A percentile compares a stretch with the other conserved stretches of the same genome.
Evolutionary conservation across 805 yeast species (phyloP).

Genomic region (Ogataea ganodermae): DNA sequence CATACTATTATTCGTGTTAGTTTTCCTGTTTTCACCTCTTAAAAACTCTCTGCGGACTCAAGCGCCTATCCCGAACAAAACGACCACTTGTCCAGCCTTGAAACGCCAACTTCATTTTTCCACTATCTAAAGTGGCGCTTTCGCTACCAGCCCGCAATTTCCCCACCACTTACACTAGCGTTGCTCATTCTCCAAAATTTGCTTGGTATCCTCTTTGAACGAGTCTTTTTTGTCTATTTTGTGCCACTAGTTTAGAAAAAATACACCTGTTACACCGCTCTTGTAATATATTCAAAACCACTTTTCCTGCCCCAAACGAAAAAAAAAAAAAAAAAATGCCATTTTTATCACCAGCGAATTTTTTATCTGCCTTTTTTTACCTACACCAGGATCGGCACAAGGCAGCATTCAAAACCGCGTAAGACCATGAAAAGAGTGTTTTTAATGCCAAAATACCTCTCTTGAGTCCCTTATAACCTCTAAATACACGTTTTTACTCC

Average conservation of each 20-base stretch:
- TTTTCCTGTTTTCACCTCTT: not conserved
- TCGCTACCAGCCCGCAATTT: not conserved
- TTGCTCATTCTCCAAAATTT: conserved; percentile 15
- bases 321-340: conserved; percentile 8
- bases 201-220: not conserved
- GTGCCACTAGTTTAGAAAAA: not conserved
- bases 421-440: not conserved
- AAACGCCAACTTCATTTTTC: not conserved
- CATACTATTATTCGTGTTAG: conserved; percentile 1
- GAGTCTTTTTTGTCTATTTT: conserved; percentile 1
- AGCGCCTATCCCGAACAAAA: conserved; percentile 6
- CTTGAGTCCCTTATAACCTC: no score
- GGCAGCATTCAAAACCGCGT: not conserved
- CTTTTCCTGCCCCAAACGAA: conserved; percentile 8
- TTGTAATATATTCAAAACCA: conserved; percentile 1
- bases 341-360: conserved; percentile 6
- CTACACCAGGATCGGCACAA: conserved; percentile 1
- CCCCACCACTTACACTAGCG: conserved; percentile 9
- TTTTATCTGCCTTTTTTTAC: conserved; percentile 4
- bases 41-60: not conserved
- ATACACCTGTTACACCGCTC: conserved; percentile 4
- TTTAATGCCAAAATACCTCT: no score
- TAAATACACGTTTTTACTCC: no score
- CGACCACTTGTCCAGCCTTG: conserved; percentile 2
- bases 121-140: not conserved